A percentile compares a stretch with the other conserved stretches of the same genome.
phyloP scores from a whole-genome alignment of 148 eudicot genomes.

The Nepenthes mirabilis region DNA sequence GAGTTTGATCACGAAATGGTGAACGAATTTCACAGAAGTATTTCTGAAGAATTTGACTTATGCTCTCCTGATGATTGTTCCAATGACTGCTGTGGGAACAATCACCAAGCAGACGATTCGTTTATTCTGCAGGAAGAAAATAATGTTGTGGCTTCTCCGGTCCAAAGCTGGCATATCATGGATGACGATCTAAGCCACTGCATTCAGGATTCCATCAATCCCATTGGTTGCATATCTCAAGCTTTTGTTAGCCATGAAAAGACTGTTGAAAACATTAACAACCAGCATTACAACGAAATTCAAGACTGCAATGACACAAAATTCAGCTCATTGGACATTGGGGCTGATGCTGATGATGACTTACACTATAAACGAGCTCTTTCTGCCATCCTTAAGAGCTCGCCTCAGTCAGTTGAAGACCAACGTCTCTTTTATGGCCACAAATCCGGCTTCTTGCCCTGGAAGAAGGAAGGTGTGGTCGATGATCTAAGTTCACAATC shows the following conservation, averaged over 20 bases:
- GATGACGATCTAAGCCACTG: slow-evolving; percentile 18
- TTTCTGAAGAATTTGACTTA: slow-evolving; percentile 11
- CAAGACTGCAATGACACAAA: slow-evolving; percentile 18
- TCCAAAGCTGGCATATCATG: slow-evolving; percentile 20
- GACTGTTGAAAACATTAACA: background rate
- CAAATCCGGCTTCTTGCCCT: slow-evolving; percentile 22
- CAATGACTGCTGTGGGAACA: slow-evolving; percentile 18
- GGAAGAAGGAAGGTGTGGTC: slow-evolving; percentile 14
- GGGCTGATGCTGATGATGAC: slow-evolving; percentile 11
- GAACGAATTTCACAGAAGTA: slow-evolving; percentile 7
- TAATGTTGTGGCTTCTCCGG: slow-evolving; percentile 10
- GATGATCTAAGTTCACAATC: background rate
- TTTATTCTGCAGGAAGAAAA: slow-evolving; percentile 13
- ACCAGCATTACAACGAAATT: slow-evolving; percentile 10
- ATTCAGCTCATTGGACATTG: slow-evolving; percentile 26
- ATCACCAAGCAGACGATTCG: slow-evolving; percentile 19
- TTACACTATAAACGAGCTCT: slow-evolving; percentile 21
- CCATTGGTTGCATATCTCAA: slow-evolving; percentile 27
- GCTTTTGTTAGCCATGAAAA: slow-evolving; percentile 15
- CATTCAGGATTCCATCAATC: slow-evolving; percentile 22
- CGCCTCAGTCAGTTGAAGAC: slow-evolving; percentile 7
- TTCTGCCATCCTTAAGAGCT: slow-evolving; percentile 12
- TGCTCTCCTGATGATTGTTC: slow-evolving; percentile 37
- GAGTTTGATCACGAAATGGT: slow-evolving; percentile 12
- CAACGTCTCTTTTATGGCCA: slow-evolving; percentile 3